Evolutionary conservation across 495 filamentous ascomycete species (phyloP), one percentile per base, ranked within the genome.

Genomic region (Amorphotheca resinae): DNA sequence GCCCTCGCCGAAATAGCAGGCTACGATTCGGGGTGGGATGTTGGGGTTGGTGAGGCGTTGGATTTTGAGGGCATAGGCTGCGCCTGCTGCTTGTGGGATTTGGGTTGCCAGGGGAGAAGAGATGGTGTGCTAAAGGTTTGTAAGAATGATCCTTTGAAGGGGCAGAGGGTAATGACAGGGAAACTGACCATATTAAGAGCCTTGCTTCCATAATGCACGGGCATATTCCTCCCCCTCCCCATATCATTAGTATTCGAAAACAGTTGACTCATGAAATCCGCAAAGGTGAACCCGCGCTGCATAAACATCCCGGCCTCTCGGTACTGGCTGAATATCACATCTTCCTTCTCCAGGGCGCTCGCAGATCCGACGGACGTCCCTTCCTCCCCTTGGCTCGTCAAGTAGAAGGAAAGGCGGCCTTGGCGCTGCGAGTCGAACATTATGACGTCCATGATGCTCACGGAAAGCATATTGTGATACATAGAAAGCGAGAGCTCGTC

Each of bases 1-100:
- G n/a, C 91, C 91, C 69, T 99, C 91, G 39, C 91, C 91, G 52
- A 99, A 96, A 61, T 89, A 96, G 55, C 85, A 91, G 2, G 80
- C 82, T 17, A 82, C 85, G 2, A 96, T 73, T 7, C 85, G 68
- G 4, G 76, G 73, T 9, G 77, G 67, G 6, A 58, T 61, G 42
- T 71, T 71, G 0, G 83, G 84, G 52, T 89, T 76, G 50, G 81
- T 78, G 28, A 80, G 66, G 32, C 76, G 72, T 58, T 91, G 84
- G 33, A 95, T 67, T 63, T 96, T 96, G 20, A 95, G 66, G 1
- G 88, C 91, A 56, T 98, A 98, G 1, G 93, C 91, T 20, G 91
- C 87, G 1, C 91, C 91, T 4, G 87, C 69, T 0, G 91, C 88
- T 59, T 99, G 93, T 3, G 91, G 91, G 41, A 99, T 84, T 61